Evolutionary conservation across 768 basidiomycete genomes (phyloP).

Genomic region (Lactarius psammicola): DNA sequence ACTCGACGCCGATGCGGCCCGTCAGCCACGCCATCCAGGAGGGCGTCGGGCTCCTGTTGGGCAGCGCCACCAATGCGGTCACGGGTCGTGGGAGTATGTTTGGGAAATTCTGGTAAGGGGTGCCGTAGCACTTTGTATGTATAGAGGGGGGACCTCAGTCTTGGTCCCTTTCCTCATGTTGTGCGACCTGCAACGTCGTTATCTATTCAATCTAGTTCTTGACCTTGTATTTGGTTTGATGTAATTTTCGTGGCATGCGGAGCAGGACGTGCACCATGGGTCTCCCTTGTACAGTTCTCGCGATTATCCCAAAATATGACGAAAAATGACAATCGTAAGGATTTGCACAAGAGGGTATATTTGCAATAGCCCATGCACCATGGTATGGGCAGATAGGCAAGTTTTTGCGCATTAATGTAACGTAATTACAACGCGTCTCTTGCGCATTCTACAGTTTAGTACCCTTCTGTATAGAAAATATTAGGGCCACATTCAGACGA

Average conservation of each 20-base stretch:
- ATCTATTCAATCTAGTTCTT: not conserved
- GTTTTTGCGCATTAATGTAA: too few species aligned
- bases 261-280: not conserved
- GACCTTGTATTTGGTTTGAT: not conserved
- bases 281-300: too few species aligned
- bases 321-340: too few species aligned
- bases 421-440: not conserved
- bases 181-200: not conserved
- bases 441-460: constrained; percentile 2
- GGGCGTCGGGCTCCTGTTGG: constrained; percentile 63
- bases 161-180: not conserved
- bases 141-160: not conserved
- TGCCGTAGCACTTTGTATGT: not conserved
- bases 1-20: constrained; percentile 70
- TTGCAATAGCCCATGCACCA: too few species aligned
- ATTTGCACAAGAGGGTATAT: too few species aligned
- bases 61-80: constrained; percentile 34
- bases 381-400: too few species aligned
- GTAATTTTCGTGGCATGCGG: not conserved
- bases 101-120: constrained; percentile 55
- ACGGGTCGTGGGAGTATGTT: constrained; percentile 49
- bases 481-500: constrained; percentile 1
- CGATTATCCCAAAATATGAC: too few species aligned
- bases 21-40: constrained; percentile 74
- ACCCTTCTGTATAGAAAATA: not conserved